A percentile compares a stretch with the other conserved stretches of the same genome.
These are phyloP conservation scores for Immersiella caudata DNA, from an alignment of 495 filamentous ascomycete species.

Conservation along the genomic window DNA sequence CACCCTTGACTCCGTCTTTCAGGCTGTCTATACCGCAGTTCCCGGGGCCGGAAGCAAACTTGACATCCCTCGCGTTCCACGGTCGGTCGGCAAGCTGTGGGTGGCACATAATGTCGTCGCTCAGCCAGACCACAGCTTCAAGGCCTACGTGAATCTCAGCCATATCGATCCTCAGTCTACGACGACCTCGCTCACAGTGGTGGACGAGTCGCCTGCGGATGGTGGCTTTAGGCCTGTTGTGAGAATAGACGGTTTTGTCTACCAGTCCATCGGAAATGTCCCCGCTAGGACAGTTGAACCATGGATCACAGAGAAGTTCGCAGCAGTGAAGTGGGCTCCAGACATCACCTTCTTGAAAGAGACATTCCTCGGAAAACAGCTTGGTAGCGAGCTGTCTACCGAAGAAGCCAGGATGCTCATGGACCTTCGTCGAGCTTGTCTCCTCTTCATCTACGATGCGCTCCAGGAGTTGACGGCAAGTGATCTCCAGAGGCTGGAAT, in stretches of 20 bases:
- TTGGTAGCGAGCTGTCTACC: slow-evolving; percentile 27
- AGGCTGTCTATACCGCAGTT: slow-evolving; percentile 35
- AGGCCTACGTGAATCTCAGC: slow-evolving; percentile 26
- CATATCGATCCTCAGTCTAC: slow-evolving; percentile 30
- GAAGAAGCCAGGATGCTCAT: slow-evolving; percentile 30
- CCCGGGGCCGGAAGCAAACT: slow-evolving; percentile 23
- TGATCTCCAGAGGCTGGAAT: slow-evolving; percentile 26
- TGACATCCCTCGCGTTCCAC: slow-evolving; percentile 29
- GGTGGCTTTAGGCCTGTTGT: slow-evolving; percentile 15
- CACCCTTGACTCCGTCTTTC: slow-evolving; percentile 48
- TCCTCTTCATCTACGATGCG: slow-evolving; percentile 35
- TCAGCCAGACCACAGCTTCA: slow-evolving; percentile 24
- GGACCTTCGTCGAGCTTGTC: slow-evolving; percentile 34
- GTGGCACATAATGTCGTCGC: slow-evolving; percentile 26
- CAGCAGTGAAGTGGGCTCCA: slow-evolving; percentile 30
- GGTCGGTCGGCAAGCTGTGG: slow-evolving; percentile 33
- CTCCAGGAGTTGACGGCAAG: slow-evolving; percentile 23
- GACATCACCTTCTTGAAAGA: slow-evolving; percentile 32
- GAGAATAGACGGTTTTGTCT: slow-evolving; percentile 30
- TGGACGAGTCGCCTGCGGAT: slow-evolving; percentile 3
- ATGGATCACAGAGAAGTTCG: slow-evolving; percentile 31
- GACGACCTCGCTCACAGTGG: slow-evolving; percentile 26
- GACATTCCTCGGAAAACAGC: slow-evolving; percentile 24
- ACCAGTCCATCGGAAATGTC: slow-evolving; percentile 31
- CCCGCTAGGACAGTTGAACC: slow-evolving; percentile 9